Evolutionary conservation across 2,329 filamentous ascomycete species (phyloP), one percentile per base, ranked within the genome.

Genomic region (Neoscytalidium dimidiatum): DNA sequence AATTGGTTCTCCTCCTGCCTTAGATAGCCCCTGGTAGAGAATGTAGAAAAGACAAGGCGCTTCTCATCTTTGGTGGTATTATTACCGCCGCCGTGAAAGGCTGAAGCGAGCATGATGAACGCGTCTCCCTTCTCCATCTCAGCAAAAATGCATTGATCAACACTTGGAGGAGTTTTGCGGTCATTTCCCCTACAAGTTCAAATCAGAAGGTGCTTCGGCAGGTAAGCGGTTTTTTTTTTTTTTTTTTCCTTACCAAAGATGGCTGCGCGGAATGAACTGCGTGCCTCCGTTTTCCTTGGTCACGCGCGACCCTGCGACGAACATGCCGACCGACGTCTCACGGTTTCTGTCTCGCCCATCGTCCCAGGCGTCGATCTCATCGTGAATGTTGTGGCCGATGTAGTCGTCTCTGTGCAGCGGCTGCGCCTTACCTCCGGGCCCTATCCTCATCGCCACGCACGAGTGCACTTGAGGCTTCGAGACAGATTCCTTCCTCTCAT

Each of bases 1-100:
- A 74, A 79, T 65, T 79, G 76, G 49, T 79, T 80, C 68, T 81
- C 78, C 65, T 80, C 77, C 62, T 64, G 62, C 8, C 62, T 41
- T 19, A 64, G 62, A 11, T 38, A 64, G 17, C 62, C 62, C 29
- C 62, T 33, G 17, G 46, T 31, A 8, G 52, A 56, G 38, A 64
- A 64, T 14, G 48, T 56, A 19, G 48, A 46, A 19, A 64, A 64
- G 19, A 64, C 38, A 2, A 64, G 52, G 3, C 62, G 62, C 31
- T 51, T 46, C n/a, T 64, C 62, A 14, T 64, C 62, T 23, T 60
- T 64, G n/a, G 62, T 64, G 13, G 19, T 51, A 14, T 64, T 64
- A 13, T 57, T 57, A 6, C 64, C 46, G 5, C 66, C 67, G n/a
- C 67, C 67, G 33, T 69, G 67, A 31, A 52, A 69, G 21, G 61